A percentile compares a stretch with the other conserved stretches of the same genome.
Conservation (phyloP, 208 protist genomes). For the Angomonas ambiguus region DNA sequence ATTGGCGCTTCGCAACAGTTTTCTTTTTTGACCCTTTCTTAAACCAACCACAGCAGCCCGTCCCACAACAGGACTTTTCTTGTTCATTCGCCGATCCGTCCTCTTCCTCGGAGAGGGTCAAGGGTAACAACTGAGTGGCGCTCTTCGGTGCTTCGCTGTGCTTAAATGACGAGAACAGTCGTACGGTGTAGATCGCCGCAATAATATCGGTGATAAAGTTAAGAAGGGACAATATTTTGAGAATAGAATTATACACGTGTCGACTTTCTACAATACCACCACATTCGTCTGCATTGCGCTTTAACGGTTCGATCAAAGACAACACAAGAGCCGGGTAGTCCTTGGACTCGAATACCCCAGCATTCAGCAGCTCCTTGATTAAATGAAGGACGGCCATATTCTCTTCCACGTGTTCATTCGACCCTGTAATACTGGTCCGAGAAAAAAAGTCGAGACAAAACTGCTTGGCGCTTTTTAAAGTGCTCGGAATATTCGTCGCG, state of each 20-base stretch:
- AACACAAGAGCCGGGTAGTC: constrained; percentile 27
- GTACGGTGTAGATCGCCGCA: constrained; percentile 20
- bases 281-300: constrained; percentile 22
- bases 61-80: constrained; percentile 1
- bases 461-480: constrained; percentile 19
- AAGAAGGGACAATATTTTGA: constrained; percentile 29
- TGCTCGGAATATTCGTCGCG: constrained; percentile 10
- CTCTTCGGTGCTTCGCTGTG: background rate
- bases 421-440: constrained; percentile 17
- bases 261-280: constrained; percentile 22
- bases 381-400: constrained; percentile 31
- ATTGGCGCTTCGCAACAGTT: background rate
- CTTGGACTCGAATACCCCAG: constrained; percentile 25
- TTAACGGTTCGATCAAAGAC: constrained; percentile 23
- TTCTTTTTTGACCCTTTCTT: background rate
- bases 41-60: background rate
- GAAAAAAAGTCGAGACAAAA: constrained; percentile 24
- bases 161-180: constrained; percentile 35
- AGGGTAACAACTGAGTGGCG: constrained; percentile 20
- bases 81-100: background rate
- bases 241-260: constrained; percentile 33
- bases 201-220: constrained; percentile 29
- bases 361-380: constrained; percentile 28
- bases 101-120: constrained; percentile 12
- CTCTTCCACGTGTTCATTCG: constrained; percentile 20